These are phyloP conservation scores for Lasiodiplodia theobromae DNA, from an alignment of 2,329 filamentous ascomycete species.

Conservation along the genomic window DNA sequence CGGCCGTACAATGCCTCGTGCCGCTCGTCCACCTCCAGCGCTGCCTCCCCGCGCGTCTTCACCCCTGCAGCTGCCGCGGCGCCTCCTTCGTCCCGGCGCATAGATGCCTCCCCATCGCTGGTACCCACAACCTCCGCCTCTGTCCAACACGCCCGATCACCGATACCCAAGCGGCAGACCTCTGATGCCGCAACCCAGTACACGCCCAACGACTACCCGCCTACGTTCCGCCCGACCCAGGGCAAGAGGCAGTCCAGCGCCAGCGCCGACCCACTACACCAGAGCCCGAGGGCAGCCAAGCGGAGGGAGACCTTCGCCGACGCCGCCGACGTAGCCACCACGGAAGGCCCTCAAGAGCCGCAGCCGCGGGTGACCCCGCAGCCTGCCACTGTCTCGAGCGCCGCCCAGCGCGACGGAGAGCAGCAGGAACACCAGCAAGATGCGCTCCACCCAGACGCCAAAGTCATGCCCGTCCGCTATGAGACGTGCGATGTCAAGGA, in stretches of 20 bases:
- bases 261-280: constrained; percentile 23
- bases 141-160: constrained; percentile 32
- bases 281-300: constrained; percentile 34
- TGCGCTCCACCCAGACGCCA: constrained; percentile 51
- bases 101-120: constrained; percentile 37
- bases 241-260: constrained; percentile 27
- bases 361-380: constrained; percentile 44
- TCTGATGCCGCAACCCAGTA: constrained; percentile 63
- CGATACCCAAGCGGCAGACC: constrained; percentile 44
- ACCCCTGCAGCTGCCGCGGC: constrained; percentile 36
- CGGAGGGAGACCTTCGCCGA: constrained; percentile 43
- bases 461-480: constrained; percentile 75
- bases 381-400: constrained; percentile 21
- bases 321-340: constrained; percentile 21
- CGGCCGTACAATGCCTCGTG: constrained; percentile 44
- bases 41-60: constrained; percentile 44
- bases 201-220: constrained; percentile 57
- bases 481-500: constrained; percentile 84
- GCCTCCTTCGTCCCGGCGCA: constrained; percentile 37
- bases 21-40: constrained; percentile 40
- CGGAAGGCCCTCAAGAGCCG: constrained; percentile 38
- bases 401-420: constrained; percentile 4
- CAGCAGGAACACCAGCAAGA: constrained; percentile 12
- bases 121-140: constrained; percentile 35
- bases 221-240: constrained; percentile 41